Percentiles rank a stretch among this genome's conserved stretches.
These are phyloP conservation scores for Hemisphaericaspora lyxosophila DNA, from an alignment of 1,139 yeast species.

Conservation along the genomic window DNA sequence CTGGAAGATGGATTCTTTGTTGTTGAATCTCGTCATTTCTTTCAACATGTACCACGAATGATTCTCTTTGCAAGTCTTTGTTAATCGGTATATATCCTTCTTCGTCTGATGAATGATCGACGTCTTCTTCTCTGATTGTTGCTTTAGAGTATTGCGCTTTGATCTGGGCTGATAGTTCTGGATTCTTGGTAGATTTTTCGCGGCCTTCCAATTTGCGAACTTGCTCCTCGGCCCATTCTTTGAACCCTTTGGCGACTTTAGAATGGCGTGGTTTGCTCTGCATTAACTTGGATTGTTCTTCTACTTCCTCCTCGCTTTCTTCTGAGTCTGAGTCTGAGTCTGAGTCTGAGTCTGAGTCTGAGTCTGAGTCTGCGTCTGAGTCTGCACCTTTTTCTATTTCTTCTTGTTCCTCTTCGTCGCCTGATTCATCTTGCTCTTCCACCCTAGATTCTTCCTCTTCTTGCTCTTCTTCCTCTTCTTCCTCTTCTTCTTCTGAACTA, in stretches of 20 bases:
- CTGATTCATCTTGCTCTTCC: conserved; percentile 8
- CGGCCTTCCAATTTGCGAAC: conserved; percentile 61
- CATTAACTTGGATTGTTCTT: conserved; percentile 34
- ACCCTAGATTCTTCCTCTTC: conserved; percentile 15
- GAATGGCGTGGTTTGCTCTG: conserved; percentile 45
- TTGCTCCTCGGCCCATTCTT: conserved; percentile 61
- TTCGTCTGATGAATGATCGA: conserved; percentile 58
- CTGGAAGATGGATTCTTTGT: conserved; percentile 75
- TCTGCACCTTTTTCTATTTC: conserved; percentile 34
- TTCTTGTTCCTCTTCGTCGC: conserved; percentile 15
- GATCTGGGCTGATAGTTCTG: conserved; percentile 52
- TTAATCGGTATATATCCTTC: conserved; percentile 59
- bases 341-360: conserved; percentile 17
- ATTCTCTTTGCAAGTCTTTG: conserved; percentile 54
- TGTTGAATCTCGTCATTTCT: conserved; percentile 66
- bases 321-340: conserved; percentile 22
- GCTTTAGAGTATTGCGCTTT: conserved; percentile 42
- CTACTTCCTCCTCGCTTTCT: conserved; percentile 20
- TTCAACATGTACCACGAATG: conserved; percentile 66
- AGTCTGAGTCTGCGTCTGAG: conserved; percentile 19
- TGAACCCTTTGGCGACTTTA: conserved; percentile 45
- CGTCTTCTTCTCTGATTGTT: conserved; percentile 58
- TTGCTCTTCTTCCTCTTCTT: conserved; percentile 15
- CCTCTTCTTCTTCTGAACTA: conserved; percentile 22
- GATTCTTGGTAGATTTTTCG: conserved; percentile 43